Evolutionary conservation across 2,329 filamentous ascomycete species (phyloP).

Genomic region (Verticillium longisporum): DNA sequence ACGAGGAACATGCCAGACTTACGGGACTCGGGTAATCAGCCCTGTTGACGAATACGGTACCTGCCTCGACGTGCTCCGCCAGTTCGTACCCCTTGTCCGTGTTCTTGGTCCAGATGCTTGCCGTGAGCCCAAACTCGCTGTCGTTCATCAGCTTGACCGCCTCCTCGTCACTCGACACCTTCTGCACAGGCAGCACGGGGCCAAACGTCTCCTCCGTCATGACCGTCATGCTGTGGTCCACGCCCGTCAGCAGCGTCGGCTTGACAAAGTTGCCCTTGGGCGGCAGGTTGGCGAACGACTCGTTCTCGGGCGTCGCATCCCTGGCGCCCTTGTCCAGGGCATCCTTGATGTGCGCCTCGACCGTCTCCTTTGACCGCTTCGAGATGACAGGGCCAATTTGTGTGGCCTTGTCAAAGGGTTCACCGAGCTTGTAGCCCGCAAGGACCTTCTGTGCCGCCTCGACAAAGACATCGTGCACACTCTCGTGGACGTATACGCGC

Average conservation of each 20-base stretch:
- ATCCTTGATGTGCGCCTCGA: constrained; percentile 74
- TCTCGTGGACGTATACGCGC: constrained; percentile 82
- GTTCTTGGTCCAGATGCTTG: constrained; percentile 97
- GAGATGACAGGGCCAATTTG: constrained; percentile 88
- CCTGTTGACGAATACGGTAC: constrained; percentile 93
- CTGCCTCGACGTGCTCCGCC: constrained; percentile 76
- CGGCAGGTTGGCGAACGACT: constrained; percentile 65
- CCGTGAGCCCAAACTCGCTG: constrained; percentile 87
- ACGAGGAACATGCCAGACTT: constrained; percentile 32
- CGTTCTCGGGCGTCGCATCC: constrained; percentile 77
- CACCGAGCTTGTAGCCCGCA: constrained; percentile 76
- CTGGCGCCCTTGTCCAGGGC: constrained; percentile 77
- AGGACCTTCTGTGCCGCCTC: constrained; percentile 74
- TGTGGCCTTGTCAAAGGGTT: constrained; percentile 71
- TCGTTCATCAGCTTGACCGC: constrained; percentile 87
- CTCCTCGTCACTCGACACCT: constrained; percentile 73
- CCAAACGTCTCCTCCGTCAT: constrained; percentile 97
- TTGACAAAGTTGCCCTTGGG: constrained; percentile 81
- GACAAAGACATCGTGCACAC: constrained; percentile 77
- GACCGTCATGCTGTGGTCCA: constrained; percentile 76
- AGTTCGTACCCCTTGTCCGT: constrained; percentile 69
- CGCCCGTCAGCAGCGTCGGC: constrained; percentile 73
- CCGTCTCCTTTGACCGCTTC: constrained; percentile 66
- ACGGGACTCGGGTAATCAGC: constrained; percentile 89
- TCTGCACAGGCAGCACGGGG: constrained; percentile 84